Conservation (phyloP, 2,329 filamentous ascomycete species). For the Aspergillus tubingensis region DNA sequence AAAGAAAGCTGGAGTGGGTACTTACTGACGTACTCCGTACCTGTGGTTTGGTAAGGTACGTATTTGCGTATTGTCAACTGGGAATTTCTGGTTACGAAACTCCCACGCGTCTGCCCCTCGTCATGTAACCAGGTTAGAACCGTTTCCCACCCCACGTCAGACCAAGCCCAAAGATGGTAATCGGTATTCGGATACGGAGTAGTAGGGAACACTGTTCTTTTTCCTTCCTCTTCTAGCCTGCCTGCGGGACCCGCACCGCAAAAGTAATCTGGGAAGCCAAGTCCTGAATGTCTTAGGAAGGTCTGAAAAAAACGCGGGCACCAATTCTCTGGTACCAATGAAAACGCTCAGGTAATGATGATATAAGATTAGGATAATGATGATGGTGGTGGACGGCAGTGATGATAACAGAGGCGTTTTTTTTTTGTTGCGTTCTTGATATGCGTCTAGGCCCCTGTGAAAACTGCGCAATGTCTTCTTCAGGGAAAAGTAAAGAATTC, state of each 20-base stretch:
- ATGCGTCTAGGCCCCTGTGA: background rate
- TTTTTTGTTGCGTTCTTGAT: background rate
- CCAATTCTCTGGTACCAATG: constrained; percentile 6
- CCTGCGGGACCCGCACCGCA: background rate
- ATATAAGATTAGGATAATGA: constrained; percentile 19
- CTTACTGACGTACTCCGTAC: constrained; percentile 19
- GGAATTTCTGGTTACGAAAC: background rate
- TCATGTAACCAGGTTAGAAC: background rate
- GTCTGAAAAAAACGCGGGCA: constrained; percentile 14
- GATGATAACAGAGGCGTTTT: constrained; percentile 15
- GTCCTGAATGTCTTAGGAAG: background rate
- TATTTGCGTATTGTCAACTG: constrained; percentile 16
- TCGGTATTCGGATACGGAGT: too few species aligned
- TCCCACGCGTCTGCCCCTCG: constrained; percentile 3
- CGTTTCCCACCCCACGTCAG: background rate
- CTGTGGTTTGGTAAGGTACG: constrained; percentile 2
- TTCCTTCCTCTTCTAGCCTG: background rate
- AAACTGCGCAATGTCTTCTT: background rate
- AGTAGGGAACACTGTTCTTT: background rate
- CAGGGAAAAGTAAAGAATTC: too few species aligned
- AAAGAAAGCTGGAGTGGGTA: constrained; percentile 27
- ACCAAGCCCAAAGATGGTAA: background rate
- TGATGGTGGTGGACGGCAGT: constrained; percentile 13
- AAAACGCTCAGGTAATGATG: constrained; percentile 20
- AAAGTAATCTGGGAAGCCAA: background rate